Percentiles rank a stretch among this genome's conserved stretches.
These are phyloP conservation scores for Nakazawaea anatomiae DNA, from an alignment of 805 yeast genomes.

Conservation along the genomic window DNA sequence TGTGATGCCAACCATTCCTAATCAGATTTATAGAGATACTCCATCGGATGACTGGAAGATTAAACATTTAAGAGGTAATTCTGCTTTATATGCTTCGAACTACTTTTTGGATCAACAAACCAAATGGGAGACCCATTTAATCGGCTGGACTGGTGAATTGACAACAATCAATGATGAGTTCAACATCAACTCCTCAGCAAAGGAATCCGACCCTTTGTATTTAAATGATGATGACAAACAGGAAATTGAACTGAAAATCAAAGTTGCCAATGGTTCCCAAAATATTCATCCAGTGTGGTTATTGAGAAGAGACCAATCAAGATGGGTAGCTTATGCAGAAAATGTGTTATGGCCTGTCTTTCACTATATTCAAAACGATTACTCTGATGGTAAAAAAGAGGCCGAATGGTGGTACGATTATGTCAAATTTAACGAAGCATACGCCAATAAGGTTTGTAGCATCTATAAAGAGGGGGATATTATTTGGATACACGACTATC, in stretches of 20 bases:
- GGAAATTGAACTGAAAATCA: conserved; percentile 41
- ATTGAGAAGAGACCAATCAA: conserved; percentile 64
- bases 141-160: conserved; percentile 96
- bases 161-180: conserved; percentile 18
- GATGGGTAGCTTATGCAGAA: conserved; percentile 91
- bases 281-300: conserved; percentile 87
- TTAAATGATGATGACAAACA: conserved; percentile 49
- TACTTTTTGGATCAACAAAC: conserved; percentile 57
- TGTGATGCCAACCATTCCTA: conserved; percentile 65
- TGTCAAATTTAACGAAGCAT: conserved; percentile 85
- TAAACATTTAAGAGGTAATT: conserved; percentile 68
- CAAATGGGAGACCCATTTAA: conserved; percentile 80
- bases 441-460: conserved; percentile 67
- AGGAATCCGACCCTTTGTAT: conserved; percentile 49
- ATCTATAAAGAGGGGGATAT: conserved; percentile 85
- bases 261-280: conserved; percentile 38
- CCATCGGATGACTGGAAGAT: conserved; percentile 46
- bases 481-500: conserved; percentile 91
- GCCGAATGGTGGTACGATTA: conserved; percentile 80
- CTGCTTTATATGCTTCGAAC: conserved; percentile 77
- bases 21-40: conserved; percentile 43
- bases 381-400: conserved; percentile 64
- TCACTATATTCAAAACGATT: conserved; percentile 83
- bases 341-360: conserved; percentile 89
- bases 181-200: not conserved